Evolutionary conservation across 176 grass and related monocot species (phyloP), one percentile per base, ranked within the genome.

Genomic region (Otatea glauca): DNA sequence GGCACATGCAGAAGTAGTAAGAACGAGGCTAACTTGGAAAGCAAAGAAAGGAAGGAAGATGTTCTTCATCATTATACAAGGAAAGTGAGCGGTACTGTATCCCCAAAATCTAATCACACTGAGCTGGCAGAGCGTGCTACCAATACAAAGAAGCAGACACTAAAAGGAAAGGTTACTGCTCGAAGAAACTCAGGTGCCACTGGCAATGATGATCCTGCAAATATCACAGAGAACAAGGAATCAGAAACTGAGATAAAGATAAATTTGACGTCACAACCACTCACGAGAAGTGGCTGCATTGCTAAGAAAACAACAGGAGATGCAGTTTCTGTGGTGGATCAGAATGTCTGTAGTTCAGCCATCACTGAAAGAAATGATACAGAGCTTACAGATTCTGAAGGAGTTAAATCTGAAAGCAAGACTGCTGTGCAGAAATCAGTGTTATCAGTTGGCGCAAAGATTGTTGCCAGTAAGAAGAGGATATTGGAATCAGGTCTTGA

Each of bases 341-440:
- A 88, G 78, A 86, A 86, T 59, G 44, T 82, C 58, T 82, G 60
- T 54, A 55, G 83, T 78, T 88, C 90, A 81, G 83, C 90, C 35
- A 74, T 88, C 72, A 88, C 78, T 61, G 86, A 86, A 77, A 92
- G 63, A 84, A 86, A 88, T 86, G 86, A 81, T 81, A 67, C 50
- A 17, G 92, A 88, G 6, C 74, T 55, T 48, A 83, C 74, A 13
- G 81, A 89, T 82, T 79, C 77, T 77, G 82, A 88, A 65, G 90
- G 87, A 69, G 70, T 80, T 83, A 89, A 78, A 89, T 86, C 84
- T 61, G 80, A 86, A 75, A 92, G 87, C n/a, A 87, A 56, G 56
- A 61, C 45, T 59, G 23, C 49, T 6, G n/a, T 60, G 53, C 75
- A 13, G 45, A 84, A 81, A 65, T 24, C 82, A 74, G 37, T 47